These are phyloP conservation scores for Pseudogymnoascus sp. DNA, from an alignment of 2,329 filamentous ascomycete species.

Conservation along the genomic window DNA sequence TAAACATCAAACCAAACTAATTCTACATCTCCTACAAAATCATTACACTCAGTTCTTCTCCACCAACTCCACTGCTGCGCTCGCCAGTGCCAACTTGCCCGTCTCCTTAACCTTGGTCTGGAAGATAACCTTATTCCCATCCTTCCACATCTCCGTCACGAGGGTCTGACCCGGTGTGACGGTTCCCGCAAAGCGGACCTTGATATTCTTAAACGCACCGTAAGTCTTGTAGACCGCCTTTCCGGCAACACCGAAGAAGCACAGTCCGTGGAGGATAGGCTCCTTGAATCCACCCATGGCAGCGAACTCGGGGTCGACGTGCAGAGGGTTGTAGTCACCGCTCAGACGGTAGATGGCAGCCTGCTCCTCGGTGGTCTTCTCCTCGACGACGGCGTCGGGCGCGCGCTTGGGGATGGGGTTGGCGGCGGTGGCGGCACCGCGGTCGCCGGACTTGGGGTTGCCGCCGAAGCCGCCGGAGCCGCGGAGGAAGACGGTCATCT, in stretches of 20 bases:
- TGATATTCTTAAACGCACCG: slow-evolving; percentile 81
- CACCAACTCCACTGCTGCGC: slow-evolving; percentile 70
- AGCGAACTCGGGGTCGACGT: slow-evolving; percentile 90
- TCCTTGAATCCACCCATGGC: slow-evolving; percentile 92
- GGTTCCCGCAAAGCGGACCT: slow-evolving; percentile 82
- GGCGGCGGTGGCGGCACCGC: slow-evolving; percentile 70
- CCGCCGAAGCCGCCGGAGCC: slow-evolving; percentile 89
- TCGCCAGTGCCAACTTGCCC: slow-evolving; percentile 78
- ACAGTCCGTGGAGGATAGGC: slow-evolving; percentile 94
- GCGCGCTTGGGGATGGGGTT: slow-evolving; percentile 71
- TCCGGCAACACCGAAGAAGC: slow-evolving; percentile 83
- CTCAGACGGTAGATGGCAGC: slow-evolving; percentile 88
- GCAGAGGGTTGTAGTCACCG: slow-evolving; percentile 92
- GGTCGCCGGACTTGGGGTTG: slow-evolving; percentile 65
- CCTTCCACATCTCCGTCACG: slow-evolving; percentile 91
- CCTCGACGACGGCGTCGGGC: slow-evolving; percentile 77
- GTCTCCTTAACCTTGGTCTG: slow-evolving; percentile 88
- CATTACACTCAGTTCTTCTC: slow-evolving; percentile 28
- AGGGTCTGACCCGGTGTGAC: slow-evolving; percentile 86
- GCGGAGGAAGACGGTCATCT: slow-evolving; percentile 85
- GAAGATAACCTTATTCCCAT: slow-evolving; percentile 71
- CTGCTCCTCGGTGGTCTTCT: slow-evolving; percentile 82
- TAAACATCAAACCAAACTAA: neutral
- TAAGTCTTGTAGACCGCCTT: slow-evolving; percentile 85
- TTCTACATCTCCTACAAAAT: neutral